Conservation (phyloP, 805 yeast species). For the Kluyveromyces dobzhanskii region DNA sequence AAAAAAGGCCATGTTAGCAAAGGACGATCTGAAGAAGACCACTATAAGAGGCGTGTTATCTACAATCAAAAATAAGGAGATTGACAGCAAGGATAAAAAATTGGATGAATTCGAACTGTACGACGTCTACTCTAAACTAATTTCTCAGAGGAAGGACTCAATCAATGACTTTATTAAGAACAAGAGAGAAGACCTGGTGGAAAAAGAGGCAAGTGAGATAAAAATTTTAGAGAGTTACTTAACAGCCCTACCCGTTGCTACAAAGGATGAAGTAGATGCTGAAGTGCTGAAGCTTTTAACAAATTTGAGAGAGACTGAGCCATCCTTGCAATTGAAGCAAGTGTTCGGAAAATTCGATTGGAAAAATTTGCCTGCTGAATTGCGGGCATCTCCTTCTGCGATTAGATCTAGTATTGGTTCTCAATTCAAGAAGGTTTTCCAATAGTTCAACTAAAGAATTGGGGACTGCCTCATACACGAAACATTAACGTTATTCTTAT, state of each 20-base stretch:
- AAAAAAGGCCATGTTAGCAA: conserved; percentile 40
- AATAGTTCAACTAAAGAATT: neutral
- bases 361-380: conserved; percentile 28
- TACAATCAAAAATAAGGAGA: conserved; percentile 37
- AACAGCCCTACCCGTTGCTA: conserved; percentile 38
- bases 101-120: conserved; percentile 31
- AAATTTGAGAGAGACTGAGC: conserved; percentile 15
- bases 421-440: conserved; percentile 15
- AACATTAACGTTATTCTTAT: no score
- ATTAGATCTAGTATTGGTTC: conserved; percentile 28
- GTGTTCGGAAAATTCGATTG: conserved; percentile 28
- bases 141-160: conserved; percentile 43
- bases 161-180: conserved; percentile 38
- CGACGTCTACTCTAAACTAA: conserved; percentile 35
- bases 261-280: conserved; percentile 35
- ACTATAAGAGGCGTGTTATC: conserved; percentile 38
- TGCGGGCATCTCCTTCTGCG: conserved; percentile 30
- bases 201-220: conserved; percentile 42
- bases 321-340: conserved; percentile 24
- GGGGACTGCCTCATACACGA: no score
- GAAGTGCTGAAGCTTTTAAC: conserved; percentile 25
- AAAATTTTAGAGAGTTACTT: conserved; percentile 35
- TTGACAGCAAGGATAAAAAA: conserved; percentile 29
- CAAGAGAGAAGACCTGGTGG: conserved; percentile 44
- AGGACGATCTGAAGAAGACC: conserved; percentile 35